phyloP scores from a whole-genome alignment of 75 land plant species.

The Selaginella moellendorffii region DNA sequence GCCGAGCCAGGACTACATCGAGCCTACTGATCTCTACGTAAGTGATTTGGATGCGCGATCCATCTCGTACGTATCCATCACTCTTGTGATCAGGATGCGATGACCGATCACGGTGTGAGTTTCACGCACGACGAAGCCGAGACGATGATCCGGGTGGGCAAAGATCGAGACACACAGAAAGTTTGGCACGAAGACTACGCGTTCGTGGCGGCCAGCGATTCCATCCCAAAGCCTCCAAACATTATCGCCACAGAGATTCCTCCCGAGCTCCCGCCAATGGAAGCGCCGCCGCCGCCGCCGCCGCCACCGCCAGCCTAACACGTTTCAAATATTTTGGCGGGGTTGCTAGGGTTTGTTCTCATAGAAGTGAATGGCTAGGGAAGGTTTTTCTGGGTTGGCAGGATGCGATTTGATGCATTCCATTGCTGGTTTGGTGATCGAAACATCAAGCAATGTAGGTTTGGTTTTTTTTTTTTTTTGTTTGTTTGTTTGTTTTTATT shows the following conservation, averaged over 20 bases:
- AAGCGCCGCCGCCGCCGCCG: not conserved
- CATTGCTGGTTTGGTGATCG: too few relatives aligned
- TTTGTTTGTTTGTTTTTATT: too few relatives aligned
- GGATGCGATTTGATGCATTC: too few relatives aligned
- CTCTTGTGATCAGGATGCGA: not conserved
- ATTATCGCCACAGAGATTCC: not conserved
- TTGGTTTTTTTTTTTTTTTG: too few relatives aligned
- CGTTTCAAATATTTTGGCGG: too few relatives aligned
- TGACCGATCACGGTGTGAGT: not conserved
- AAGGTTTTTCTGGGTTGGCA: too few relatives aligned
- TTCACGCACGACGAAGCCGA: constrained; percentile 11
- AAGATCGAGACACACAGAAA: constrained; percentile 10
- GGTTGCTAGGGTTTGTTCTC: too few relatives aligned
- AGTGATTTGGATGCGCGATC: too few relatives aligned
- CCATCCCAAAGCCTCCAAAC: not conserved
- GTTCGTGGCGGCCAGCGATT: constrained; percentile 1
- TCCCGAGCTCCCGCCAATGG: not conserved
- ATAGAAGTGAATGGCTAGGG: too few relatives aligned
- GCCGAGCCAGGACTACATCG: not conserved
- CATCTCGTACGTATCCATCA: too few relatives aligned
- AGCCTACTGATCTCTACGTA: constrained; percentile 6
- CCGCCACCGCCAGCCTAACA: too few relatives aligned
- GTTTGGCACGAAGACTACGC: constrained; percentile 12
- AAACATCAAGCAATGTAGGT: too few relatives aligned
- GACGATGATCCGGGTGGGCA: not conserved